These are phyloP conservation scores for Kodamaea fungicola DNA, from an alignment of 1,139 yeast species.

Conservation along the genomic window DNA sequence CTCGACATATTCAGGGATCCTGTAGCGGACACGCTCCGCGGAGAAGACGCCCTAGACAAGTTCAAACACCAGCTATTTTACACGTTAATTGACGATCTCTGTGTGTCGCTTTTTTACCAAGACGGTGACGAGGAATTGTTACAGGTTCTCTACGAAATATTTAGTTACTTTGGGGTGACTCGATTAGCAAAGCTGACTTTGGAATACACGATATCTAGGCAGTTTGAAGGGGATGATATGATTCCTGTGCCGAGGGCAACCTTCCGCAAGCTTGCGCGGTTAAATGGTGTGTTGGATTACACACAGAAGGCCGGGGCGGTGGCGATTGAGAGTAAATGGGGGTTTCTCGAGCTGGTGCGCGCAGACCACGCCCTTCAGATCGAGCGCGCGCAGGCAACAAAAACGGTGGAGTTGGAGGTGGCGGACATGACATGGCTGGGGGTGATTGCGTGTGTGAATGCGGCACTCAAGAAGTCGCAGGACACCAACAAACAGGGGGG, in stretches of 20 bases:
- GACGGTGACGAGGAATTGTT: constrained; percentile 60
- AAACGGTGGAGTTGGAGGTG: constrained; percentile 8
- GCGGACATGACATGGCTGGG: constrained; percentile 21
- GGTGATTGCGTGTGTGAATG: constrained; percentile 25
- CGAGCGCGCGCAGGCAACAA: constrained; percentile 8
- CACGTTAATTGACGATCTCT: constrained; percentile 53
- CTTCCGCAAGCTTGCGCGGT: constrained; percentile 6
- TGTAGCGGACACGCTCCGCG: background rate
- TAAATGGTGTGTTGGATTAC: constrained; percentile 4
- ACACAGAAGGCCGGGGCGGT: background rate
- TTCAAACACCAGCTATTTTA: constrained; percentile 27
- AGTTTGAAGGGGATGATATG: constrained; percentile 44
- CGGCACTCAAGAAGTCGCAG: constrained; percentile 25
- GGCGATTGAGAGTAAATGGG: constrained; percentile 13
- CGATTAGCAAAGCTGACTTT: constrained; percentile 59
- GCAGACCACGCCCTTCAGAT: constrained; percentile 27
- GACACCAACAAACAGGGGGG: constrained; percentile 32
- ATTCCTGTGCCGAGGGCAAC: constrained; percentile 22
- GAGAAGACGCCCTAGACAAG: background rate
- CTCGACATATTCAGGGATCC: constrained; percentile 40
- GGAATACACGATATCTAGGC: constrained; percentile 57
- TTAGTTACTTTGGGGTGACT: constrained; percentile 42
- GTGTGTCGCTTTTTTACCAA: constrained; percentile 53
- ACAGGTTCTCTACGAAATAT: constrained; percentile 46
- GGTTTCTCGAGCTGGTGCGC: constrained; percentile 28